Evolutionary conservation across 2,329 filamentous ascomycete genomes (phyloP), one percentile per base, ranked within the genome.

Genomic region (Penicillium corylophilum): DNA sequence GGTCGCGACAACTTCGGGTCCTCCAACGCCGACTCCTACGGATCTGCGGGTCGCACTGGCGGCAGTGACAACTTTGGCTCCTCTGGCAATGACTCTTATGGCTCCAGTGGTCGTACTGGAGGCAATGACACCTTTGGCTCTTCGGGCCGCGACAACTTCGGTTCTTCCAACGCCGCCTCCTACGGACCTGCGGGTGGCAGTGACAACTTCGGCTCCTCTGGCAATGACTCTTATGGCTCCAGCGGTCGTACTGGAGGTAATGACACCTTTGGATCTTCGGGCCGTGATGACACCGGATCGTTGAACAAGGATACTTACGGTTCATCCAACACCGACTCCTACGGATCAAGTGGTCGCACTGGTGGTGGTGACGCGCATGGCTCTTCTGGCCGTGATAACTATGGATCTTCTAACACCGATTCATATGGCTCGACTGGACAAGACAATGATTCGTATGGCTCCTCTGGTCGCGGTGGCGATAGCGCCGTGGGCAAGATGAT

Each of bases 401-500:
- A 48, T 22, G 46, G 46, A 8, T 49, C 46, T 6, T 42, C 46
- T 4, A 26, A 41, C 33, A 33, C 12, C 26, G 31, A 33, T n/a
- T 33, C 31, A 1, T 31, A 31, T 15, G 28, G 28, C 10, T 31
- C 28, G n/a, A n/a, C n/a, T n/a, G n/a, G 2, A n/a, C n/a, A n/a
- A n/a, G n/a, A n/a, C 26, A 28, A 28, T 10, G 26, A 28, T 9
- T 28, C 26, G 3, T 9, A 28, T 8, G 22, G 22, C 13, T 49
- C 47, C 5, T 49, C 47, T 15, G 43, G 36, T 20, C 47, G 29
- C 12, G 46, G 46, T n/a, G 47, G 47, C 20, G 40, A 49, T 23
- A 44, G 47, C 40, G 44, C 47, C 22, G 5, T 49, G 26, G 47
- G 47, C 8, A 49, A 49, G 22, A 15, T 44, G 31, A 20, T 49